These are phyloP conservation scores for Pseudonectria buxi DNA, from an alignment of 2,329 filamentous ascomycete species.

Conservation along the genomic window DNA sequence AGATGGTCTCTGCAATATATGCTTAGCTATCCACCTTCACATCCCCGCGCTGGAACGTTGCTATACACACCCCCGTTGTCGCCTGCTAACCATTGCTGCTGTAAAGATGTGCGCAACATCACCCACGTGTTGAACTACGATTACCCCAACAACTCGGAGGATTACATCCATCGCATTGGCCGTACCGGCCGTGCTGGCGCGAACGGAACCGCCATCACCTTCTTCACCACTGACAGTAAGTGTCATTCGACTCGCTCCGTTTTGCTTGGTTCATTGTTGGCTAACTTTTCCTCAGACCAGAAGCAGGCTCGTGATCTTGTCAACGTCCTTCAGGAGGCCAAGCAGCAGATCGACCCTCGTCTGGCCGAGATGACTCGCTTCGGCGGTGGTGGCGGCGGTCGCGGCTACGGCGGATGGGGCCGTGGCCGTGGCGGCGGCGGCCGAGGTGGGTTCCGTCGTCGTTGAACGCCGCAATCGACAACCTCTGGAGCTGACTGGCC, in stretches of 20 bases:
- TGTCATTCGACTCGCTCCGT: conserved; percentile 23
- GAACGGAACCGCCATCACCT: conserved; percentile 91
- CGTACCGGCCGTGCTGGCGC: conserved; percentile 93
- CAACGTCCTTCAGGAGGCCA: conserved; percentile 85
- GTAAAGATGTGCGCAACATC: conserved; percentile 99
- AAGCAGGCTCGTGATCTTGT: conserved; percentile 97
- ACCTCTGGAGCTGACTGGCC: conserved; percentile 30
- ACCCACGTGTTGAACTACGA: conserved; percentile 99
- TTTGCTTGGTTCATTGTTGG: background rate
- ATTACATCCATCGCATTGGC: conserved; percentile 96
- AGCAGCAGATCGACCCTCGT: conserved; percentile 95
- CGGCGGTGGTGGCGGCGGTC: conserved; percentile 72
- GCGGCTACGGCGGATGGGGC: conserved; percentile 65
- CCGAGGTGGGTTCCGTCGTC: conserved; percentile 40
- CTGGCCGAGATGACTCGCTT: conserved; percentile 95
- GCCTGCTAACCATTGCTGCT: conserved; percentile 68
- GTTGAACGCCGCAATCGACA: conserved; percentile 23
- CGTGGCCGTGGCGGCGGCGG: conserved; percentile 54
- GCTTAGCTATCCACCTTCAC: conserved; percentile 37
- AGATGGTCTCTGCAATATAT: conserved; percentile 41
- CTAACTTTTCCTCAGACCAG: conserved; percentile 56
- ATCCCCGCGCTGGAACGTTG: conserved; percentile 55
- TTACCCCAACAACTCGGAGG: conserved; percentile 98
- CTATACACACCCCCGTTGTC: conserved; percentile 47
- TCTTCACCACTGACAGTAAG: conserved; percentile 99